phyloP scores from a whole-genome alignment of 2,329 filamentous ascomycete species.

The Aurifilum marmelostoma region DNA sequence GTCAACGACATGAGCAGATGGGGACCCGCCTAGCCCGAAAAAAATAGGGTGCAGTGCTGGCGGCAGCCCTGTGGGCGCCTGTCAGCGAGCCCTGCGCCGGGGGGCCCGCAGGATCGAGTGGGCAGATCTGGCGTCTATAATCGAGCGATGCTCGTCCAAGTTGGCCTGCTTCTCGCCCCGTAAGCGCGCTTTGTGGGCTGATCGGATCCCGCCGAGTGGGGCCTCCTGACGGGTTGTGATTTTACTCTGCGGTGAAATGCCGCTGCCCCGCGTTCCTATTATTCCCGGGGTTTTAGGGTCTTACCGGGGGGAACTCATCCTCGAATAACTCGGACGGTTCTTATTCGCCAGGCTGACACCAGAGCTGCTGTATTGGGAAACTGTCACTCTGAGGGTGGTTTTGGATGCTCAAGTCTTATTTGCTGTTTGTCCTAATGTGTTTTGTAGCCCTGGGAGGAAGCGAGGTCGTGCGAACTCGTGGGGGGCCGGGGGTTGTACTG shows the following conservation, averaged over 20 bases:
- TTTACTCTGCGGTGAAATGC: not conserved
- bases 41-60: not conserved
- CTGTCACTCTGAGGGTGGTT: not conserved
- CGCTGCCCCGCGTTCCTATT: not conserved
- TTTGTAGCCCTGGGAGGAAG: not conserved
- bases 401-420: not conserved
- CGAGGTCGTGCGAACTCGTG: too few relatives aligned
- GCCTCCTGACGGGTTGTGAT: not conserved
- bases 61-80: slow-evolving; percentile 11
- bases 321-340: not conserved
- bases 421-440: not conserved
- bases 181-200: slow-evolving; percentile 28
- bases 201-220: slow-evolving; percentile 28
- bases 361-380: not conserved
- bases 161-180: slow-evolving; percentile 18
- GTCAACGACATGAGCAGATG: slow-evolving; percentile 22
- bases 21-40: not conserved
- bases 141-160: slow-evolving; percentile 18
- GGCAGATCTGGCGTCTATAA: slow-evolving; percentile 24
- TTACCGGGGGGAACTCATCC: not conserved
- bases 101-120: slow-evolving; percentile 21
- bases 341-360: not conserved
- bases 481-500: too few relatives aligned
- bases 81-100: slow-evolving; percentile 14
- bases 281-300: not conserved